phyloP scores from a whole-genome alignment of 2,329 filamentous ascomycete genomes.

The Penicillium sp. region DNA sequence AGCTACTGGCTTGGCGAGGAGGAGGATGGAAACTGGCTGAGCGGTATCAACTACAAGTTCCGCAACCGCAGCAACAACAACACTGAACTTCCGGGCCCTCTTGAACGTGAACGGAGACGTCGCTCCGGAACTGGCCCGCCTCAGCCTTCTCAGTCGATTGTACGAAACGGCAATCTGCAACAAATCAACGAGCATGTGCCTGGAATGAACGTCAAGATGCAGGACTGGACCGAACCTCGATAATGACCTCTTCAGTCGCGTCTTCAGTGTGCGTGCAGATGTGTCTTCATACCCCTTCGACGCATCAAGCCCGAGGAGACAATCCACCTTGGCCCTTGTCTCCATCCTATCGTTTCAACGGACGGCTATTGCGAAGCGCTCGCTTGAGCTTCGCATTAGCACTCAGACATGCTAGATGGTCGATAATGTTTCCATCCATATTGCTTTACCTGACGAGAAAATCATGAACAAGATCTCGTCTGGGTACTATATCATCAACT shows the following conservation, averaged over 20 bases:
- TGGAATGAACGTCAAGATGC: slow-evolving; percentile 35
- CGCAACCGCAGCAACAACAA: slow-evolving; percentile 45
- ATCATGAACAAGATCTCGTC: background rate
- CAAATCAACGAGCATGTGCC: slow-evolving; percentile 30
- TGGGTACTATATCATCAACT: background rate
- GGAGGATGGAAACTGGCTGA: slow-evolving; percentile 63
- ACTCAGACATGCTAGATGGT: background rate
- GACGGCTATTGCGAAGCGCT: slow-evolving; percentile 4
- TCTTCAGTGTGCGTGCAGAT: background rate
- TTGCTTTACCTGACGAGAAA: background rate
- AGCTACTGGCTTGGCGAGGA: slow-evolving; percentile 75
- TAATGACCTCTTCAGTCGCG: slow-evolving; percentile 11
- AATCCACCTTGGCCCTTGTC: slow-evolving; percentile 11
- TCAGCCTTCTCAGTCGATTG: slow-evolving; percentile 35
- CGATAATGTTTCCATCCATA: background rate
- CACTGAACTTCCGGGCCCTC: slow-evolving; percentile 40
- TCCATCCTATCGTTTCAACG: slow-evolving; percentile 9
- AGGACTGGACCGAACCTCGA: slow-evolving; percentile 34
- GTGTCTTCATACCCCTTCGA: background rate
- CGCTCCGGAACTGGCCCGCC: slow-evolving; percentile 58
- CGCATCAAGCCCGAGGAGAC: background rate
- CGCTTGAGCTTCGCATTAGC: slow-evolving; percentile 3
- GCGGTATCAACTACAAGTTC: slow-evolving; percentile 59
- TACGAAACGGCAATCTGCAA: slow-evolving; percentile 34
- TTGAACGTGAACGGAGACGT: slow-evolving; percentile 57